phyloP scores from a whole-genome alignment of 768 basidiomycete species.

The Trametes villosa region DNA sequence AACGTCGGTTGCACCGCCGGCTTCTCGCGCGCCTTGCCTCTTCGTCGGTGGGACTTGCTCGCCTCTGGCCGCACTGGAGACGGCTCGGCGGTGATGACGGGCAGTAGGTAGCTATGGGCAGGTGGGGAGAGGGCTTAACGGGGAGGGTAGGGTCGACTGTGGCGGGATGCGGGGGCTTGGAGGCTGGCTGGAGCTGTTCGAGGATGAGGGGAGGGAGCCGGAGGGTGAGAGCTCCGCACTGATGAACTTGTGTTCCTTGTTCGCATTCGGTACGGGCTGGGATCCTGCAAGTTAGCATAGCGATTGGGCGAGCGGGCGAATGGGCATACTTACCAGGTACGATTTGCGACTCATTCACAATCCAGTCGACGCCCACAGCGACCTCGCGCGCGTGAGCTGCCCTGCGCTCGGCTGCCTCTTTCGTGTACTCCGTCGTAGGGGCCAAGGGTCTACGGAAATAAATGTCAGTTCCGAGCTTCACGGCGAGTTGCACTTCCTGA shows the following conservation, averaged over 20 bases:
- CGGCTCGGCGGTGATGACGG: conserved; percentile 11
- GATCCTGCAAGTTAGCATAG: background rate
- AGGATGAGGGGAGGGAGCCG: background rate
- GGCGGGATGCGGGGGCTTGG: conserved; percentile 7
- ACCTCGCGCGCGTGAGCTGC: conserved; percentile 30
- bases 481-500: too few relatives aligned
- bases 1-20: conserved; percentile 29
- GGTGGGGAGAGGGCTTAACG: conserved; percentile 32
- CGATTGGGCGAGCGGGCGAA: background rate
- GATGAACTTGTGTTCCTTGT: conserved; percentile 7
- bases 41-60: conserved; percentile 18
- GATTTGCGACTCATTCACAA: conserved; percentile 30
- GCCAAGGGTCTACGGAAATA: conserved; percentile 31
- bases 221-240: background rate
- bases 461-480: too few relatives aligned
- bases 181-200: conserved; percentile 3
- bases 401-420: conserved; percentile 31
- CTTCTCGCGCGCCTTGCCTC: background rate
- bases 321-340: conserved; percentile 27
- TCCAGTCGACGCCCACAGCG: conserved; percentile 35
- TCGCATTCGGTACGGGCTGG: conserved; percentile 1
- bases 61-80: background rate
- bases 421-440: conserved; percentile 37
- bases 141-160: conserved; percentile 5
- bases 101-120: conserved; percentile 23